phyloP scores from a whole-genome alignment of 2,329 filamentous ascomycete species.

The Aureobasidium sp. region DNA sequence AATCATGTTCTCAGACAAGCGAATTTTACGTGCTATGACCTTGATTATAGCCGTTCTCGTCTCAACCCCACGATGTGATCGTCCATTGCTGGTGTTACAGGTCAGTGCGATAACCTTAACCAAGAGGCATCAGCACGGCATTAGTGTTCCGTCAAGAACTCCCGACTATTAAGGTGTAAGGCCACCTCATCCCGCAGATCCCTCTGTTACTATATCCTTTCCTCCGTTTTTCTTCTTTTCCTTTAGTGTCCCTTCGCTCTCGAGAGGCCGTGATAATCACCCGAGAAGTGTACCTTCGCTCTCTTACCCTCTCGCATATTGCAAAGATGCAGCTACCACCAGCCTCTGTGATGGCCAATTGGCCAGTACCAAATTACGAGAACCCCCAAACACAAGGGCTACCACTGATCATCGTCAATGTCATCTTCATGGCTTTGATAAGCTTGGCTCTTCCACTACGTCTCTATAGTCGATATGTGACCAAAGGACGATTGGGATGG shows the following conservation, averaged over 20 bases:
- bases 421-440: constrained; percentile 42
- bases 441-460: constrained; percentile 40
- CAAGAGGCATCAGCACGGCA: constrained; percentile 8
- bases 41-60: constrained; percentile 13
- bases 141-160: neutral
- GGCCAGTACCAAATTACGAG: constrained; percentile 46
- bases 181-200: constrained; percentile 7
- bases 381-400: constrained; percentile 45
- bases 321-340: constrained; percentile 28
- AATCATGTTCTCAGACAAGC: constrained; percentile 5
- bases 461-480: constrained; percentile 43
- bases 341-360: constrained; percentile 37
- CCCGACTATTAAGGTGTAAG: constrained; percentile 4
- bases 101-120: constrained; percentile 18
- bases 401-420: constrained; percentile 44
- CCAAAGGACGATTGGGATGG: constrained; percentile 48
- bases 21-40: constrained; percentile 11
- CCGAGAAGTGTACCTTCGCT: neutral
- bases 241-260: neutral
- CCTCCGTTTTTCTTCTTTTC: neutral
- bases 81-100: constrained; percentile 6
- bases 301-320: no score
- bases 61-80: constrained; percentile 8
- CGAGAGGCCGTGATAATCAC: neutral
- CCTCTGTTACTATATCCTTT: neutral